phyloP scores from a whole-genome alignment of 2,329 filamentous ascomycete genomes.

The Coniella vitis region DNA sequence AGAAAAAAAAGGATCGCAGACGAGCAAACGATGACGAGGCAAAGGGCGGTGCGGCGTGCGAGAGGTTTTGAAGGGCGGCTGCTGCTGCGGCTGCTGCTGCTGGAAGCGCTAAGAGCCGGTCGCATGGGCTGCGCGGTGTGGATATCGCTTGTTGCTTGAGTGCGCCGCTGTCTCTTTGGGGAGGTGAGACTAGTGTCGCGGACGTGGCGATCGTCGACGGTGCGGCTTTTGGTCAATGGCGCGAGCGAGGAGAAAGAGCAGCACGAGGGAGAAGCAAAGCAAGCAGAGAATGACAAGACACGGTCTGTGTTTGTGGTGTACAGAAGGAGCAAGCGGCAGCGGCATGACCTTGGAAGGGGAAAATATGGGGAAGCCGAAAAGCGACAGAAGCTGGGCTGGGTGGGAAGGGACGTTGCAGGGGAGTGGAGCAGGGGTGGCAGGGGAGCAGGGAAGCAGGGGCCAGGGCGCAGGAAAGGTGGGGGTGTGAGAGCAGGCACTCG shows the following conservation, averaged over 20 bases:
- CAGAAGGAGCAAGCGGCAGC: constrained; percentile 5
- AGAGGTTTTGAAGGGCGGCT: neutral
- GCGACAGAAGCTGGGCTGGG: constrained; percentile 3
- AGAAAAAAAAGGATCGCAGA: no score
- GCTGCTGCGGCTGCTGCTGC: neutral
- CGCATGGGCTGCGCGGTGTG: constrained; percentile 1
- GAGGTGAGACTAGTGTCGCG: neutral
- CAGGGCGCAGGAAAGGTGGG: neutral
- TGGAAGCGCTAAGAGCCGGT: constrained; percentile 1
- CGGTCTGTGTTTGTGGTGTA: constrained; percentile 4
- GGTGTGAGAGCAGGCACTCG: no score
- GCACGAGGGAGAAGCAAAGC: neutral
- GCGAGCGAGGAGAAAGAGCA: neutral
- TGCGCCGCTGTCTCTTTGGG: neutral
- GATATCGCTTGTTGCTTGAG: neutral
- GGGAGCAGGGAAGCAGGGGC: neutral
- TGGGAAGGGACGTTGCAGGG: constrained; percentile 11
- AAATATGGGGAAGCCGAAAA: constrained; percentile 15
- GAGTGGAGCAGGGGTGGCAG: neutral
- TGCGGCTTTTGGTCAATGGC: neutral
- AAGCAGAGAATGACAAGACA: neutral
- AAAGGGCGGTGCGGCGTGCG: neutral
- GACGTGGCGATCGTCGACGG: neutral
- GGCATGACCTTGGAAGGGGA: constrained; percentile 14
- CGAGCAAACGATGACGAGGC: no score